Percentiles rank a stretch among this genome's conserved stretches.
Evolutionary conservation across 257 asterid species (phyloP).

Genomic region (Apocynum venetum): DNA sequence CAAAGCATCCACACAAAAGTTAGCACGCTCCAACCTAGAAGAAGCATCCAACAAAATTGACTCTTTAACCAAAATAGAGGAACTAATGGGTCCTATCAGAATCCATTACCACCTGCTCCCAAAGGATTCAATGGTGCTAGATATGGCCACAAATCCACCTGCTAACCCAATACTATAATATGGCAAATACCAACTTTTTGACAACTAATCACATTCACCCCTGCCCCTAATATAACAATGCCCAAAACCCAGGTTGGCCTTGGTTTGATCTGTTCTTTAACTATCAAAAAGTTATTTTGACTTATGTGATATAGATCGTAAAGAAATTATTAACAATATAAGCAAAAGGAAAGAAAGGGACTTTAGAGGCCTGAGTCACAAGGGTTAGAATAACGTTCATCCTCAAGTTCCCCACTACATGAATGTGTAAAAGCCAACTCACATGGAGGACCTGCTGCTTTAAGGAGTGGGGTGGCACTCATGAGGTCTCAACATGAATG

Average conservation of each 20-base stretch:
- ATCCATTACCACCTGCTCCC: slow-evolving; percentile 19
- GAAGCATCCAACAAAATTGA: slow-evolving; percentile 12
- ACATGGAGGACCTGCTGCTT: slow-evolving; percentile 26
- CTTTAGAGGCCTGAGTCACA: background rate
- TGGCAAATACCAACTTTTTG: background rate
- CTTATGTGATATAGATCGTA: too few relatives aligned
- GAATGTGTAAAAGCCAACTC: slow-evolving; percentile 13
- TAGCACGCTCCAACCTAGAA: slow-evolving; percentile 10
- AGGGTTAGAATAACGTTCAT: background rate
- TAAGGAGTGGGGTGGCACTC: slow-evolving; percentile 13
- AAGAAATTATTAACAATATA: too few relatives aligned
- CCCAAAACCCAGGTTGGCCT: background rate
- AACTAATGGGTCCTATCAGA: slow-evolving; percentile 10
- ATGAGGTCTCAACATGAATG: background rate
- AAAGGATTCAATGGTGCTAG: background rate
- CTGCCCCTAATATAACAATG: background rate
- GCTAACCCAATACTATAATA: slow-evolving; percentile 10
- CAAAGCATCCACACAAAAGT: slow-evolving; percentile 13
- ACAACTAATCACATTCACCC: background rate
- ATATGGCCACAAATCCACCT: background rate
- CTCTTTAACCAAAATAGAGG: slow-evolving; percentile 5
- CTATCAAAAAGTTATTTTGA: too few relatives aligned
- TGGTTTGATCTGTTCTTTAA: too few relatives aligned
- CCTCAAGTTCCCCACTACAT: slow-evolving; percentile 10
- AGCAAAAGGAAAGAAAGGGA: background rate